Conservation (phyloP, 805 yeast genomes). For the Starmerella bombi region DNA sequence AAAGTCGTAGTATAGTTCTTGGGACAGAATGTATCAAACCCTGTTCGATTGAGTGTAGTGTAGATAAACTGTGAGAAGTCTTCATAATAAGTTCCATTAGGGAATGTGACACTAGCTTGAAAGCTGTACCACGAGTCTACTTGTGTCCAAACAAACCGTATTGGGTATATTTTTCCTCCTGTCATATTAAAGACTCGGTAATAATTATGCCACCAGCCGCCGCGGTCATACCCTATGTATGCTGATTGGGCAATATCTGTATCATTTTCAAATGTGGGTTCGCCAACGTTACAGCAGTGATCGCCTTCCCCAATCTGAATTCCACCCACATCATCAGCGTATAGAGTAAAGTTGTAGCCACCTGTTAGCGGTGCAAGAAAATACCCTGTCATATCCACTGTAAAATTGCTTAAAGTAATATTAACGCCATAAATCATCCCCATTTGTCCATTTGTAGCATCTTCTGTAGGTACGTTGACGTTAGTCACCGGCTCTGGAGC, state of each 20-base stretch:
- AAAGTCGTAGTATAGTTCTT: neutral
- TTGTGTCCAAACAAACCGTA: neutral
- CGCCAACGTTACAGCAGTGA: neutral
- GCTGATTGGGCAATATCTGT: neutral
- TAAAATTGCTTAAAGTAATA: neutral
- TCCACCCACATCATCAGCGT: neutral
- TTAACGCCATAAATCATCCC: neutral
- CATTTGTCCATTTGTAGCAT: neutral
- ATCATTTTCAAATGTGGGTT: neutral
- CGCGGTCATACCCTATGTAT: neutral
- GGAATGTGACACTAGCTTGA: neutral
- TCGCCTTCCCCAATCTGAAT: neutral
- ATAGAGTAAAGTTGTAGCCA: neutral
- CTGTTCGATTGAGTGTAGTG: neutral
- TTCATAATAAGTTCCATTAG: neutral
- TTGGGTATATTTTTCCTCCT: neutral
- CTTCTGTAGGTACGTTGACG: neutral
- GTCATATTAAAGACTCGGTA: neutral
- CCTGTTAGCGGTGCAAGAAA: neutral
- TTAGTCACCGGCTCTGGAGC: neutral
- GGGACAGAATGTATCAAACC: neutral
- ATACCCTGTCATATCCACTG: neutral
- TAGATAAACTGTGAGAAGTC: neutral
- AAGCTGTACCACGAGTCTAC: neutral
- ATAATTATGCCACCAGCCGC: neutral